Evolutionary conservation across 129 eudicot genomes (phyloP).

Genomic region (Saposhnikovia divaricata): DNA sequence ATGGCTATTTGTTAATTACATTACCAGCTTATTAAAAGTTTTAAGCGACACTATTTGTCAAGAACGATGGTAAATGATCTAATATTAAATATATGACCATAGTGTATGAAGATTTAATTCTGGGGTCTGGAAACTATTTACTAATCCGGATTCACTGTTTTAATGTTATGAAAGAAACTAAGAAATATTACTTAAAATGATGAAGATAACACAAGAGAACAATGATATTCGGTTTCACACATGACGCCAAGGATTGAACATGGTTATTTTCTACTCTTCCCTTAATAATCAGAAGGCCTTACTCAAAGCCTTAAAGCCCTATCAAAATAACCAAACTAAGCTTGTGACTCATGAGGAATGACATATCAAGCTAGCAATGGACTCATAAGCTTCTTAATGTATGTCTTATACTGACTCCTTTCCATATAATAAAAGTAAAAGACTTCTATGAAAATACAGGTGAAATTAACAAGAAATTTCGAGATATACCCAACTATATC

Average conservation of each 20-base stretch:
- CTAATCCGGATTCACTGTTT: not conserved
- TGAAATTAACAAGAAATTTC: not conserved
- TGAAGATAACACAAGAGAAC: not conserved
- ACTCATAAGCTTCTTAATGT: not conserved
- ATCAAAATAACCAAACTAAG: not conserved
- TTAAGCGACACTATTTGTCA: not conserved
- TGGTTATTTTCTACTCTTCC: not conserved
- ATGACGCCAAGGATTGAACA: not conserved
- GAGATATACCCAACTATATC: slow-evolving; percentile 69
- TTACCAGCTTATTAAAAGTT: not conserved
- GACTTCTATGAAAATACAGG: not conserved
- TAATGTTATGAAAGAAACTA: not conserved
- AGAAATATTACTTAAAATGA: not conserved
- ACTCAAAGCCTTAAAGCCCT: not conserved
- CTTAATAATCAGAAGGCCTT: not conserved
- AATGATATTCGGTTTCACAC: not conserved
- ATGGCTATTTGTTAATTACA: not conserved
- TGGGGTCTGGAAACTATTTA: not conserved
- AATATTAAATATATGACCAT: not conserved
- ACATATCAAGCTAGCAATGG: not conserved
- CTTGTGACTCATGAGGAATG: not conserved
- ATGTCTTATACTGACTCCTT: not conserved
- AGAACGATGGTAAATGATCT: not conserved
- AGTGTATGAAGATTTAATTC: not conserved
- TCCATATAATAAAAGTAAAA: not conserved